A percentile compares a stretch with the other conserved stretches of the same genome.
These are phyloP conservation scores for Penicillium pulvis DNA, from an alignment of 495 filamentous ascomycete species.

Conservation along the genomic window DNA sequence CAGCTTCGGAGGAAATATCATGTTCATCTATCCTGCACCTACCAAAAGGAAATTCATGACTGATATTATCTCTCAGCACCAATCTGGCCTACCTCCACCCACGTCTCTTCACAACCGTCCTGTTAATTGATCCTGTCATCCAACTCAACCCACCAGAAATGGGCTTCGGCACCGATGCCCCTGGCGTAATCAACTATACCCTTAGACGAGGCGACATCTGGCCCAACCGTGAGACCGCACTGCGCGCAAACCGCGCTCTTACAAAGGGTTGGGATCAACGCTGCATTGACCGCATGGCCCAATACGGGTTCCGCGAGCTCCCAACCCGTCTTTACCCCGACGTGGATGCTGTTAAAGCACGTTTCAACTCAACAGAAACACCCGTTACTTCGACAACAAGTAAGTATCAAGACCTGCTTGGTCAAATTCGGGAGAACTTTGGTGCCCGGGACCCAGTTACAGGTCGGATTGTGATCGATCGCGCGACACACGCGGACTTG, in stretches of 20 bases:
- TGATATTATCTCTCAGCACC: neutral
- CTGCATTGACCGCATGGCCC: neutral
- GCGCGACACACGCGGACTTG: constrained; percentile 3
- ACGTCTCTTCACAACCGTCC: neutral
- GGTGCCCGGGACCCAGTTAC: neutral
- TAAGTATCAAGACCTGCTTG: constrained; percentile 1
- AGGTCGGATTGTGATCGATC: neutral
- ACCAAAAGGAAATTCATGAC: no score
- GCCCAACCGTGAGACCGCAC: neutral
- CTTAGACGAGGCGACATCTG: neutral
- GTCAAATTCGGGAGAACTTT: constrained; percentile 1
- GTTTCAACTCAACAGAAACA: neutral
- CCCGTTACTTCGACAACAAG: neutral
- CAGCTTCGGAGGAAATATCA: neutral
- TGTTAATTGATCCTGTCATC: neutral
- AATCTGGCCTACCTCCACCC: neutral
- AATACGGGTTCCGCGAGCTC: neutral
- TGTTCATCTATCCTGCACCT: neutral
- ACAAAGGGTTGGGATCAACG: neutral
- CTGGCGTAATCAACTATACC: neutral
- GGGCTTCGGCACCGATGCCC: neutral
- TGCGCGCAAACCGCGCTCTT: neutral
- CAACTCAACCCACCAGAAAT: neutral
- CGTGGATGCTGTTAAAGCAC: neutral
- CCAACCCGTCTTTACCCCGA: constrained; percentile 1